A percentile compares a stretch with the other conserved stretches of the same genome.
These are phyloP conservation scores for Globisporangium carolinianum DNA, from an alignment of 352 stramenopile species.

Conservation along the genomic window DNA sequence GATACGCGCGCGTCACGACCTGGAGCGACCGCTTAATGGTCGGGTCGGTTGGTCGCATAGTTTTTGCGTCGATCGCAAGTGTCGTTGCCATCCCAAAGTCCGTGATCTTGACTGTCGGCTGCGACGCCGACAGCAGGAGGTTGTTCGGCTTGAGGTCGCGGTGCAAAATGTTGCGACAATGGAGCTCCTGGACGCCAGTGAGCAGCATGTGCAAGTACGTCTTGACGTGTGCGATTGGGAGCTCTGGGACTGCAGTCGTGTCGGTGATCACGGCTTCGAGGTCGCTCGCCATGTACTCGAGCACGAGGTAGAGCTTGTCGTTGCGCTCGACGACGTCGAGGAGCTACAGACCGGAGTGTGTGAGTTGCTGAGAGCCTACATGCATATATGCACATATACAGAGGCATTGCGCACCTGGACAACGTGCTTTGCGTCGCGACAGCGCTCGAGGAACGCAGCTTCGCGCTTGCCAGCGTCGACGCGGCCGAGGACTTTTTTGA, in stretches of 20 bases:
- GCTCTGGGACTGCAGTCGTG: conserved; percentile 23
- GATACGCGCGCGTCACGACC: conserved; percentile 69
- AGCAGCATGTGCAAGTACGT: conserved; percentile 66
- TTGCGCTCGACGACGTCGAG: conserved; percentile 48
- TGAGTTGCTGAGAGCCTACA: neutral
- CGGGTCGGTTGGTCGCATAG: conserved; percentile 10
- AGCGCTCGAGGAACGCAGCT: conserved; percentile 40
- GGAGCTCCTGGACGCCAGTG: conserved; percentile 49
- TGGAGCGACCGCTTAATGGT: conserved; percentile 46
- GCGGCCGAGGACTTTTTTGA: conserved; percentile 70
- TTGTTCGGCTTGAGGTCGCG: conserved; percentile 84
- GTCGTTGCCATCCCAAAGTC: conserved; percentile 77
- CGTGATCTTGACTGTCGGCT: conserved; percentile 56
- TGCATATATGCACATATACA: neutral
- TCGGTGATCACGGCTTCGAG: conserved; percentile 51
- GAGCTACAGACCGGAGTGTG: conserved; percentile 19
- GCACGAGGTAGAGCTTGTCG: conserved; percentile 62
- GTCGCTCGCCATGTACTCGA: conserved; percentile 80
- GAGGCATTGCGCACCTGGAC: conserved; percentile 32
- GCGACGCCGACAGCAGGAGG: conserved; percentile 41
- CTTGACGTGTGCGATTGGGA: conserved; percentile 54
- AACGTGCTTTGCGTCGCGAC: conserved; percentile 35
- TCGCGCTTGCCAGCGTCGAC: conserved; percentile 34
- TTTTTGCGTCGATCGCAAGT: conserved; percentile 3
- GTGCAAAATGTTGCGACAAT: conserved; percentile 52